Percentiles rank a stretch among this genome's conserved stretches.
Evolutionary conservation across 805 yeast species (phyloP).

Genomic region (Wickerhamomyces xylosicus): DNA sequence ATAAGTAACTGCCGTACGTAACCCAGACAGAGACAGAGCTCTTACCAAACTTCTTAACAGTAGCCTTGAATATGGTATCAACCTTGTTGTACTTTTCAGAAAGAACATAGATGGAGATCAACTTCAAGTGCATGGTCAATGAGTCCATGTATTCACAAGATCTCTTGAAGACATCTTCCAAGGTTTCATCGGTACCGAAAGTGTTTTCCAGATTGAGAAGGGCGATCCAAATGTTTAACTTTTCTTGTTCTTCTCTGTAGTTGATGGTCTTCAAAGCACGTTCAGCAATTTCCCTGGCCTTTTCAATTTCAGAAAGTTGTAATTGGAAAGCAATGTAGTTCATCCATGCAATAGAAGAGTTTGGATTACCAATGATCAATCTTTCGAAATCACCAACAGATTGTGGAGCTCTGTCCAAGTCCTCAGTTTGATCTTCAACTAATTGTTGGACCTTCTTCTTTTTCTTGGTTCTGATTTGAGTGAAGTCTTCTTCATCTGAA

Average conservation of each 20-base stretch:
- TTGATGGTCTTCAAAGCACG: conserved; percentile 87
- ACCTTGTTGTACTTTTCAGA: conserved; percentile 69
- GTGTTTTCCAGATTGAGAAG: conserved; percentile 86
- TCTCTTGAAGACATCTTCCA: conserved; percentile 72
- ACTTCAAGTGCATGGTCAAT: conserved; percentile 65
- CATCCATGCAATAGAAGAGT: conserved; percentile 93
- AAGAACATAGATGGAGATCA: conserved; percentile 63
- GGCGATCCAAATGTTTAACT: conserved; percentile 93
- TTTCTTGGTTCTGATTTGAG: conserved; percentile 34
- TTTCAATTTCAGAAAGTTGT: conserved; percentile 87
- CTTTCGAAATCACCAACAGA: conserved; percentile 90
- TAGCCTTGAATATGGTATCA: conserved; percentile 49
- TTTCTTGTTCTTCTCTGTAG: conserved; percentile 87
- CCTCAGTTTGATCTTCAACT: conserved; percentile 77
- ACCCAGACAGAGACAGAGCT: conserved; percentile 69
- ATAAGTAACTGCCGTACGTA: conserved; percentile 64
- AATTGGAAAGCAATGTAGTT: conserved; percentile 97
- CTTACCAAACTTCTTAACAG: conserved; percentile 72
- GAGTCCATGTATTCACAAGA: conserved; percentile 91
- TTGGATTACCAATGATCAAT: conserved; percentile 81
- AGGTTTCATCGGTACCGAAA: conserved; percentile 77
- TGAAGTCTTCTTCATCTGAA: conserved; percentile 39
- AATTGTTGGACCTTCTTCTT: conserved; percentile 30
- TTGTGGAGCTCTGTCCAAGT: conserved; percentile 80
- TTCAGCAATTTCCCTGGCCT: conserved; percentile 87